These are phyloP conservation scores for Ophioceras dolichostomum DNA, from an alignment of 2,329 filamentous ascomycete genomes.

Conservation along the genomic window DNA sequence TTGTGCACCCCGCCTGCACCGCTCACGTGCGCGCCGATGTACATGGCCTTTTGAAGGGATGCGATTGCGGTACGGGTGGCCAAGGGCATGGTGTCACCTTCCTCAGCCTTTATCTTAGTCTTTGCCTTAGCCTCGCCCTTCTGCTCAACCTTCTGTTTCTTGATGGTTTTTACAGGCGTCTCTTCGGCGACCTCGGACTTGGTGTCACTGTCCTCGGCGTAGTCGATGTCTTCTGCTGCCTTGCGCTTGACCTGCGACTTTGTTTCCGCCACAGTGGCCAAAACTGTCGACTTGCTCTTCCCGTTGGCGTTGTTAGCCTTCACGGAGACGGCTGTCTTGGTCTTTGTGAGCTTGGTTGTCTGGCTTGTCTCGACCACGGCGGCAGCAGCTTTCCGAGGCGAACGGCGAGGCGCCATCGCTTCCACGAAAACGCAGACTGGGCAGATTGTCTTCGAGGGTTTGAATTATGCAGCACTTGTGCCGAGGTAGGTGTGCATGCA, in stretches of 20 bases:
- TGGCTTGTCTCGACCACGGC: neutral
- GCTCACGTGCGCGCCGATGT: constrained; percentile 87
- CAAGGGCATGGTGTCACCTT: constrained; percentile 44
- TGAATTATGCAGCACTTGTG: too few species aligned
- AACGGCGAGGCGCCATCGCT: constrained; percentile 1
- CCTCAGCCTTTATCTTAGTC: constrained; percentile 32
- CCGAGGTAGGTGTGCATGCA: too few species aligned
- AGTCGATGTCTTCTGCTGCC: constrained; percentile 12
- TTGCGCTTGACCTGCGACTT: constrained; percentile 20
- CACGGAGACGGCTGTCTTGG: constrained; percentile 5
- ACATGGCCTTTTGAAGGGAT: constrained; percentile 58
- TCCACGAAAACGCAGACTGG: too few species aligned
- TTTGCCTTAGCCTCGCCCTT: constrained; percentile 19
- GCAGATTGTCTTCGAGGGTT: too few species aligned
- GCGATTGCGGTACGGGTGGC: constrained; percentile 51
- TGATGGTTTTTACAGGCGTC: constrained; percentile 10
- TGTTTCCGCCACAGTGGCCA: constrained; percentile 9
- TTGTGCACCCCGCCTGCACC: constrained; percentile 88
- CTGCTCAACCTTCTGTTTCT: constrained; percentile 19
- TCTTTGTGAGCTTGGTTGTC: too few species aligned
- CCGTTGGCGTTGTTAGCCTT: constrained; percentile 5
- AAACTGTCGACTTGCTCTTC: constrained; percentile 10
- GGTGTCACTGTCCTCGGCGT: constrained; percentile 10
- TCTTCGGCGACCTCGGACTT: constrained; percentile 7
- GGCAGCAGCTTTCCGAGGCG: neutral